Evolutionary conservation across 768 basidiomycete genomes (phyloP).

Genomic region (Pleurotus ostreatus): DNA sequence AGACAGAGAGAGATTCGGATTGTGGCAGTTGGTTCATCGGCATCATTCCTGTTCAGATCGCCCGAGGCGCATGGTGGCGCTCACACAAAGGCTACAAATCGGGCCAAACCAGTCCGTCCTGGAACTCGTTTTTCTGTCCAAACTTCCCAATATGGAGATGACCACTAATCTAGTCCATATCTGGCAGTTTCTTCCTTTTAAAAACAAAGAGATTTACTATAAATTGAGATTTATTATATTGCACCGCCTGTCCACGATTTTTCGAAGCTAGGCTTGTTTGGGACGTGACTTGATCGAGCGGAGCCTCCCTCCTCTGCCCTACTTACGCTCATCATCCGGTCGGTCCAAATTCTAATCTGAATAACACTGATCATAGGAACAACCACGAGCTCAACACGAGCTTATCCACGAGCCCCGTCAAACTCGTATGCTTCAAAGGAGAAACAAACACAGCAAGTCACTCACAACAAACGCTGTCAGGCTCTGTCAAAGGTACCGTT

Average conservation of each 20-base stretch:
- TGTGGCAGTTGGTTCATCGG: constrained; percentile 12
- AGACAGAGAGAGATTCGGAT: no score
- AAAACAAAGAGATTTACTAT: no score
- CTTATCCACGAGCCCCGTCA: constrained; percentile 2
- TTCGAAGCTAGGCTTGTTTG: no score
- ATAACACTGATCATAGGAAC: constrained; percentile 25
- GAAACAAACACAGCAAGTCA: neutral
- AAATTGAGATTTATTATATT: no score
- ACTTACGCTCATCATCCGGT: constrained; percentile 5
- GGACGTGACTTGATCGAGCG: neutral
- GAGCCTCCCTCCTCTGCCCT: neutral
- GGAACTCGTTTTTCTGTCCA: no score
- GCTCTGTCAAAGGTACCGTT: no score
- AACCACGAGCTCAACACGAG: constrained; percentile 22
- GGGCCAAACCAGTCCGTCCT: constrained; percentile 22
- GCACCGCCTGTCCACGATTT: no score
- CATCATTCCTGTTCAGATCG: constrained; percentile 20
- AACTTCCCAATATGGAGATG: no score
- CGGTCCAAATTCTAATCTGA: constrained; percentile 14
- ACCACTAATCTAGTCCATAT: no score
- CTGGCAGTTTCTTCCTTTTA: no score
- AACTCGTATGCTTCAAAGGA: neutral
- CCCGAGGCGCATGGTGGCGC: constrained; percentile 26
- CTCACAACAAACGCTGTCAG: no score
- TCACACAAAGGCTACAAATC: constrained; percentile 23